Percentiles rank a stretch among this genome's conserved stretches.
These are phyloP conservation scores for Psilocybe mexicana DNA, from an alignment of 1,284 basidiomycete genomes.

Conservation along the genomic window DNA sequence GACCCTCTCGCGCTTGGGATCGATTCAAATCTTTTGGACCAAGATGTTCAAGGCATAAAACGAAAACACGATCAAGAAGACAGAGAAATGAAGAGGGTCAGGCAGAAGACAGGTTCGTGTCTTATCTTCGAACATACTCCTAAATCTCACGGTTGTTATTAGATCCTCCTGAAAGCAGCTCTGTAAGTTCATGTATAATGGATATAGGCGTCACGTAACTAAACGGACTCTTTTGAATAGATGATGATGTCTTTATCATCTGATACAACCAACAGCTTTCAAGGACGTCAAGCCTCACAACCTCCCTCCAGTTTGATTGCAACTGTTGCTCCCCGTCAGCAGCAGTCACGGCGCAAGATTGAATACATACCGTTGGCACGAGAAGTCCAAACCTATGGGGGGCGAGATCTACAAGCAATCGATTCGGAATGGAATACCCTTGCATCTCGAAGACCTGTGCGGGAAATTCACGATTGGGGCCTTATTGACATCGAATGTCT, in stretches of 20 bases:
- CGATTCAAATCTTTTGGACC: constrained; percentile 41
- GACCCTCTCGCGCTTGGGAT: constrained; percentile 23
- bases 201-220: not conserved
- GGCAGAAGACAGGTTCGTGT: constrained; percentile 66
- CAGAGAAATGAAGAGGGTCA: constrained; percentile 61
- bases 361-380: constrained; percentile 87
- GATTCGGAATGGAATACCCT: constrained; percentile 61
- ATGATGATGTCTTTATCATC: constrained; percentile 18
- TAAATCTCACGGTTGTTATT: constrained; percentile 18
- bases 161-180: constrained; percentile 43
- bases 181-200: constrained; percentile 28
- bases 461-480: constrained; percentile 81
- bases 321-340: constrained; percentile 39
- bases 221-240: constrained; percentile 6
- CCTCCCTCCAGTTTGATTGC: constrained; percentile 11
- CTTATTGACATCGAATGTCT: constrained; percentile 87
- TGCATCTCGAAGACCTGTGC: constrained; percentile 55
- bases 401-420: constrained; percentile 78
- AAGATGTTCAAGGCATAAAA: constrained; percentile 61
- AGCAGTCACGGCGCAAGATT: constrained; percentile 75
- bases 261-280: constrained; percentile 13
- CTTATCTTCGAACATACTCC: constrained; percentile 2
- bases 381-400: constrained; percentile 79
- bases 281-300: constrained; percentile 20
- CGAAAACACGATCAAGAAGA: constrained; percentile 71